Conservation (phyloP, 441 rosid genomes). For the Dalechampia spathulata region DNA sequence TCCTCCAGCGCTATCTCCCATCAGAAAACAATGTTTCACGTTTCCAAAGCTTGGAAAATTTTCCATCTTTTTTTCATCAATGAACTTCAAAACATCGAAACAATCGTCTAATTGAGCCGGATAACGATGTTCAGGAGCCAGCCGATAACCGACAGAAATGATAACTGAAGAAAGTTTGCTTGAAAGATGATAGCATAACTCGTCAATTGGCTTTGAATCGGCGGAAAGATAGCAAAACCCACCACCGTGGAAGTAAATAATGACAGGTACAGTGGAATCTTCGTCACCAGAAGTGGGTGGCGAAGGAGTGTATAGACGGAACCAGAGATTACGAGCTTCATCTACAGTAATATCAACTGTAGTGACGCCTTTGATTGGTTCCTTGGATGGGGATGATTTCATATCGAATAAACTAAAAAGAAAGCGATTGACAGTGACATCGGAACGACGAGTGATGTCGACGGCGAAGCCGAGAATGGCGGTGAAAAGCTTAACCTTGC, state of each 20-base stretch:
- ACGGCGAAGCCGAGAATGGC: not conserved
- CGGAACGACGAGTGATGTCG: not conserved
- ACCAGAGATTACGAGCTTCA: conserved; percentile 13
- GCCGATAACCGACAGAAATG: conserved; percentile 67
- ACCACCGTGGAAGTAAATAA: conserved; percentile 73
- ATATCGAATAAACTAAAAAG: conserved; percentile 5
- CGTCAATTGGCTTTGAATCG: conserved; percentile 33
- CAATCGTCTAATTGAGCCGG: conserved; percentile 65
- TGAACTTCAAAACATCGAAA: conserved; percentile 41
- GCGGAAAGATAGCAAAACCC: conserved; percentile 54
- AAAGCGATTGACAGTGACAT: conserved; percentile 7
- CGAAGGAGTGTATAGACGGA: conserved; percentile 18
- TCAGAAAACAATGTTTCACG: conserved; percentile 43
- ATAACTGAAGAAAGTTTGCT: conserved; percentile 36
- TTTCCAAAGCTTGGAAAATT: conserved; percentile 41
- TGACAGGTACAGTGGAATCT: conserved; percentile 34
- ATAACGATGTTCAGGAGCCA: conserved; percentile 52
- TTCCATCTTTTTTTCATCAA: conserved; percentile 23
- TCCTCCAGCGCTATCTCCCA: conserved; percentile 76
- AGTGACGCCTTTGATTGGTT: conserved; percentile 13
- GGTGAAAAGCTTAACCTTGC: not conserved
- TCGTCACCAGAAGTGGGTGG: too few species aligned
- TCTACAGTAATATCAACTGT: conserved; percentile 12
- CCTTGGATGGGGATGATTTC: not conserved
- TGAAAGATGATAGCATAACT: conserved; percentile 47